These are phyloP conservation scores for Lichtheimia hyalospora DNA, from an alignment of 371 early-diverging fungal species.

Conservation along the genomic window DNA sequence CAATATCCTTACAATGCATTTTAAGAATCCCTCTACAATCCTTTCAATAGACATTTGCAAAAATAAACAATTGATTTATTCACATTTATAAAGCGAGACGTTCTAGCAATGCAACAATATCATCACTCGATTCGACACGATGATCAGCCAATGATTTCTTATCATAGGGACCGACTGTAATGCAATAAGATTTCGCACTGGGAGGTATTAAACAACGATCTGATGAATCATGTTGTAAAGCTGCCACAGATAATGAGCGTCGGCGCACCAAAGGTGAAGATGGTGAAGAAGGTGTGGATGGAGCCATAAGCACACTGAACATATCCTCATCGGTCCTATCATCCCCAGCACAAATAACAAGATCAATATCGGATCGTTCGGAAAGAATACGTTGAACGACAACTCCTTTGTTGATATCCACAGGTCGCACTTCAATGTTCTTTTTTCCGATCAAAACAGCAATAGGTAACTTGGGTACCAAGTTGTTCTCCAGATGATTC, in stretches of 20 bases:
- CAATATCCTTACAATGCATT: too few species aligned
- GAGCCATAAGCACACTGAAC: conserved; percentile 54
- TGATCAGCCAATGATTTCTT: conserved; percentile 85
- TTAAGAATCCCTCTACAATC: too few species aligned
- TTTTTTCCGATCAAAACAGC: conserved; percentile 95
- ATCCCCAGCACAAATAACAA: conserved; percentile 96
- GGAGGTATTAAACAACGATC: conserved; percentile 2
- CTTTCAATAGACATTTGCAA: not conserved
- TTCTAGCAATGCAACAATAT: conserved; percentile 37
- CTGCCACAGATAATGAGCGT: not conserved
- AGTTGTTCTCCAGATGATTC: conserved; percentile 82
- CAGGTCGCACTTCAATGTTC: conserved; percentile 91
- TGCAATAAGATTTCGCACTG: conserved; percentile 48
- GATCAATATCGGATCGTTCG: conserved; percentile 67
- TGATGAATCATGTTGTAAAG: not conserved
- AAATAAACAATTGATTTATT: not conserved
- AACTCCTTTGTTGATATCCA: conserved; percentile 86
- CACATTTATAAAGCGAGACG: not conserved
- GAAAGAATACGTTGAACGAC: conserved; percentile 83
- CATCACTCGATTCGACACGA: conserved; percentile 63
- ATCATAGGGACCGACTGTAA: conserved; percentile 73
- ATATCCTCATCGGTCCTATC: conserved; percentile 98
- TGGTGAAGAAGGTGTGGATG: conserved; percentile 3
- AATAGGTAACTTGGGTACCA: conserved; percentile 85
- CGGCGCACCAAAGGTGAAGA: not conserved